Evolutionary conservation across 768 basidiomycete genomes (phyloP), one percentile per base, ranked within the genome.

Genomic region (Rhizopogon vulgaris): DNA sequence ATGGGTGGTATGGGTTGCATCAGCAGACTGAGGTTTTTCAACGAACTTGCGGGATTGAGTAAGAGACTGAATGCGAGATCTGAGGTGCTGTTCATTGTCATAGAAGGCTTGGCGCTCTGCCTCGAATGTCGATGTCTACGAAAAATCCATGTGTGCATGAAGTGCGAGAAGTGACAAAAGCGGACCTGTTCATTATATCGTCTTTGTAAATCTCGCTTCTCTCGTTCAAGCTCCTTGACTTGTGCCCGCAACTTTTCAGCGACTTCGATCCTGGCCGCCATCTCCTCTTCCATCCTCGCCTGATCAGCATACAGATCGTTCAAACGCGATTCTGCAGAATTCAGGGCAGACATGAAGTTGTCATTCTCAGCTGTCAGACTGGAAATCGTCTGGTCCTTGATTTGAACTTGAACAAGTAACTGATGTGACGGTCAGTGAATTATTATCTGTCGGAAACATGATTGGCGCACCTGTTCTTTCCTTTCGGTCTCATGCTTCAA

Each of bases 11-110:
- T 22, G 22, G 22, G 22, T 22, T 22, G 22, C 22, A 22, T 22
- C 22, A 22, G 63, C 57, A 32, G 71, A 57, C 38, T 70, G 59
- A 15, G 67, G 59, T 6, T 60, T 63, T 52, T 79, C 76, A 8
- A 69, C 66, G 48, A 80, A 78, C 63, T 78, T 87, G 53, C 83
- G 80, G 40, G 79, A 75, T 56, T 89, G 81, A 6, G 79, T 73
- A 37, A 93, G 79, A 7, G 86, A 87, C 62, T 88, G 85, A 48
- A 94, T 92, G 54, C 90, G 88, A 41, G 88, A 87, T 69, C 92
- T 93, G 57, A 94, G 83, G 67, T 93, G 91, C 64, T 94, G 88
- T 61, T 95, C 92, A 62, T 90, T 92, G 69, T 94, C 92, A 63
- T 92, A 92, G 68, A 93, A 89, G 14, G 90, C 79, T 65, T 94